Conservation (phyloP, 1,139 yeast genomes). For the Yarrowia galli region DNA sequence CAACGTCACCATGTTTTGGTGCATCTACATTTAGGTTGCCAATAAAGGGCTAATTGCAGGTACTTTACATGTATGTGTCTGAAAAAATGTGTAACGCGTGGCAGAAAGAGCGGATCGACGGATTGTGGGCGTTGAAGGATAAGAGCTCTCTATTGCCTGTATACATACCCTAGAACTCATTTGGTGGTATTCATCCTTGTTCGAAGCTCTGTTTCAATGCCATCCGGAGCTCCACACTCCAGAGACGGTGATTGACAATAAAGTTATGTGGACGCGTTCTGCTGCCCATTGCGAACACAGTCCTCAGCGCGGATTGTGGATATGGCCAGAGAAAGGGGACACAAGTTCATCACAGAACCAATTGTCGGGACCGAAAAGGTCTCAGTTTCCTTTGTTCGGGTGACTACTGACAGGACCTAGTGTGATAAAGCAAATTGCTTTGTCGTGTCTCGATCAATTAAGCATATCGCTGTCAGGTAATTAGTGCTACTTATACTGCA, state of each 20-base stretch:
- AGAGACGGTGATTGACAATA: background rate
- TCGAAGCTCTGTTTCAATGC: too few species aligned
- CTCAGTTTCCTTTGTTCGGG: too few species aligned
- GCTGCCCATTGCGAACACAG: background rate
- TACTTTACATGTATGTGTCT: constrained; percentile 1
- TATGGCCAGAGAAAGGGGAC: too few species aligned
- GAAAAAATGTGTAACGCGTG: constrained; percentile 5
- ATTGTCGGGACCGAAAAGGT: too few species aligned
- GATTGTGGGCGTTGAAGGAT: too few species aligned
- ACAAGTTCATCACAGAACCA: too few species aligned
- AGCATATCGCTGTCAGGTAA: background rate
- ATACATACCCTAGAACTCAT: too few species aligned
- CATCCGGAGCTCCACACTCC: constrained; percentile 1
- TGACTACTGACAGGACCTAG: too few species aligned
- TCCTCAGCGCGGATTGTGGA: too few species aligned
- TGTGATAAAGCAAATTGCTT: too few species aligned
- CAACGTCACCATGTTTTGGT: background rate
- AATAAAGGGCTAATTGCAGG: constrained; percentile 4
- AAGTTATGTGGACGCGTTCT: constrained; percentile 5
- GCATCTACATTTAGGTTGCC: constrained; percentile 25
- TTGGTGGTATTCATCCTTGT: too few species aligned
- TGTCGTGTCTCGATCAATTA: background rate
- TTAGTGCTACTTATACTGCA: constrained; percentile 12
- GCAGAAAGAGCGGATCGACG: background rate
- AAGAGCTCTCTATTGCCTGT: background rate